Base-by-base conservation (phyloP, 1,284 basidiomycete species). In the Cryptococcus sp. region DNA sequence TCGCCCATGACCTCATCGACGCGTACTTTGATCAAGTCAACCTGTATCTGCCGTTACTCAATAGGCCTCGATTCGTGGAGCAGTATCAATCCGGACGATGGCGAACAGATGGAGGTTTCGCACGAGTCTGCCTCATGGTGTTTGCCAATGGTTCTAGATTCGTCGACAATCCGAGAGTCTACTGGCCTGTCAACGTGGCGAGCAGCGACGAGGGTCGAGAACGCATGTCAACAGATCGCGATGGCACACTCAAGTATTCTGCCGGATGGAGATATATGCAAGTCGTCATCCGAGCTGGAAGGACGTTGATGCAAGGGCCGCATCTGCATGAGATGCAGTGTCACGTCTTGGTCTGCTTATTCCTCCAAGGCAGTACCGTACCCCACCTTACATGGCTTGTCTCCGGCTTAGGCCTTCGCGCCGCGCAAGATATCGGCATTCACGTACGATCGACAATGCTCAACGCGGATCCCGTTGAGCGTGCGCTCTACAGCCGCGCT, bases 241-340 rank as follows among this genome's bases (percentile, higher is more conserved):
- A 74, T 50, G 74, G 72, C 11, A 75, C 68, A 25, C 60, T 64
- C 54, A 64, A 59, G 40, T 84, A 85, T 61, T 87, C 87, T 0
- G 81, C 83, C 1, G 90, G 90, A 3, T 91, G 88, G 88, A 85
- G 84, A 64, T 91, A 83, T 78, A 87, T 90, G 64, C 80, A 84
- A 35, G 86, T 88, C 56, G 83, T 89, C 0, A 60, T 78, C 81
- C 86, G 60, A 64, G 83, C 84, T 57, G 80, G 82, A 35, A 81
- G 81, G 59, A 80, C 80, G 2, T 73, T 85, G 49, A 73, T 87
- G 44, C 78, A 81, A 17, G 84, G 85, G 0, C 84, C 88, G 3
- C 83, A 82, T 50, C 73, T 93, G n/a, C 87, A 86, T 62, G 90
- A 92, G 71, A 79, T 93, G 13, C 90, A 92, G 72, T 80, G 83